Conservation (phyloP, 2,329 filamentous ascomycete genomes). For the Hypoxylon sp. region DNA sequence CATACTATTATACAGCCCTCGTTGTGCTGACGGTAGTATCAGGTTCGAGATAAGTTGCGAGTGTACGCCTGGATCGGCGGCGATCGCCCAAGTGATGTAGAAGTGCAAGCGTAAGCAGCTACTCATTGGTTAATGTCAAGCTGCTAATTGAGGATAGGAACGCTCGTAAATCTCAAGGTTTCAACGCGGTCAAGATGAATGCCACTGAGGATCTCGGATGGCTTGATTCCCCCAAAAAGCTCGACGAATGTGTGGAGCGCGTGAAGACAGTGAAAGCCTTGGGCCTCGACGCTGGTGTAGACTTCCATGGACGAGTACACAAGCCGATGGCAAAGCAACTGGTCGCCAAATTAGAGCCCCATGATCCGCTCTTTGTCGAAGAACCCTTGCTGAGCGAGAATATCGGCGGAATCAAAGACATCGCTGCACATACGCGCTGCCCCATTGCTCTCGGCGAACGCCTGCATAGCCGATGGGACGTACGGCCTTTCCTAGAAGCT, state of each 20-base stretch:
- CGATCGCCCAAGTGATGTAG: conserved; percentile 77
- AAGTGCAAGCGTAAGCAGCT: conserved; percentile 68
- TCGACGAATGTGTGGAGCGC: conserved; percentile 76
- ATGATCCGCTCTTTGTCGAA: conserved; percentile 81
- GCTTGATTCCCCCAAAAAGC: conserved; percentile 77
- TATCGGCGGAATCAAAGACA: conserved; percentile 72
- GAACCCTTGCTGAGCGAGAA: conserved; percentile 81
- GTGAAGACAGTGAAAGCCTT: conserved; percentile 77
- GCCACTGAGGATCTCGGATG: conserved; percentile 82
- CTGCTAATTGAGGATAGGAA: conserved; percentile 58
- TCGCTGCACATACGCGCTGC: conserved; percentile 67
- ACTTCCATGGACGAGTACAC: conserved; percentile 84
- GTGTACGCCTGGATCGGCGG: conserved; percentile 87
- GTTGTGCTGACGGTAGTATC: not conserved
- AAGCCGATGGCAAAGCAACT: conserved; percentile 87
- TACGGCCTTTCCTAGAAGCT: conserved; percentile 78
- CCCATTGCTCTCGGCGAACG: conserved; percentile 82
- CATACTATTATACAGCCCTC: not conserved
- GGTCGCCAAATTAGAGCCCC: conserved; percentile 75
- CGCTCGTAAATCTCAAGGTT: conserved; percentile 71
- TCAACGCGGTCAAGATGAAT: conserved; percentile 83
- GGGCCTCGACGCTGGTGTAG: conserved; percentile 80
- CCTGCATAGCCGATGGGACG: conserved; percentile 80
- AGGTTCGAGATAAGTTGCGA: conserved; percentile 74
- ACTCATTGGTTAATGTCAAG: not conserved